Conservation (phyloP, 2,329 filamentous ascomycete genomes). For the Teratosphaeria nubilosa region DNA sequence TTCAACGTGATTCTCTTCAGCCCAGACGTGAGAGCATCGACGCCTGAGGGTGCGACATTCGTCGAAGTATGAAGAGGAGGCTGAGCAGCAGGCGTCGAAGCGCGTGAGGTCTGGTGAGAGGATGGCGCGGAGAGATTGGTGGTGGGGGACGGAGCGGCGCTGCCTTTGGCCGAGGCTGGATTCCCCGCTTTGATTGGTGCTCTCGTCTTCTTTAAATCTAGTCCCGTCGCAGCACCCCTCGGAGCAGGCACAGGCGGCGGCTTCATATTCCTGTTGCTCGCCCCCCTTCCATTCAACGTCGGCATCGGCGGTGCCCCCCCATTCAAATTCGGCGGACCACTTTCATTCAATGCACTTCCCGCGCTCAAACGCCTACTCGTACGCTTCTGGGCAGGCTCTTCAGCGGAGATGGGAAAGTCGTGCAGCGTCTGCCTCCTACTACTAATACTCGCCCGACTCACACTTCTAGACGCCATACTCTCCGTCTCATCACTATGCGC, state of each 20-base stretch:
- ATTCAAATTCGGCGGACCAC: constrained; percentile 4
- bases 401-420: constrained; percentile 17
- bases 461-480: constrained; percentile 13
- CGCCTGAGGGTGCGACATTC: constrained; percentile 15
- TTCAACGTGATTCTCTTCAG: constrained; percentile 51
- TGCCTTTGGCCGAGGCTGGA: neutral
- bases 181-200: constrained; percentile 7
- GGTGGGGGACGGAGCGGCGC: neutral
- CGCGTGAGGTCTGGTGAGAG: neutral
- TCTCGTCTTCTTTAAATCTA: constrained; percentile 20
- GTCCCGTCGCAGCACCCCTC: neutral
- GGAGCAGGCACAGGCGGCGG: constrained; percentile 15
- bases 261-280: constrained; percentile 20
- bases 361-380: constrained; percentile 25
- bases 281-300: constrained; percentile 6
- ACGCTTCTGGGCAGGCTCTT: constrained; percentile 8
- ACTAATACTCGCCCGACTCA: constrained; percentile 7
- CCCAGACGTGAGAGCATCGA: constrained; percentile 43
- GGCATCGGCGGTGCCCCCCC: constrained; percentile 15
- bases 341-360: constrained; percentile 18
- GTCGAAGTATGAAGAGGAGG: neutral
- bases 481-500: constrained; percentile 17
- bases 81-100: neutral
- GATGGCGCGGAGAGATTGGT: neutral
- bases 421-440: constrained; percentile 30